Conservation (phyloP, 1,284 basidiomycete genomes). For the Butyriboletus regius region DNA sequence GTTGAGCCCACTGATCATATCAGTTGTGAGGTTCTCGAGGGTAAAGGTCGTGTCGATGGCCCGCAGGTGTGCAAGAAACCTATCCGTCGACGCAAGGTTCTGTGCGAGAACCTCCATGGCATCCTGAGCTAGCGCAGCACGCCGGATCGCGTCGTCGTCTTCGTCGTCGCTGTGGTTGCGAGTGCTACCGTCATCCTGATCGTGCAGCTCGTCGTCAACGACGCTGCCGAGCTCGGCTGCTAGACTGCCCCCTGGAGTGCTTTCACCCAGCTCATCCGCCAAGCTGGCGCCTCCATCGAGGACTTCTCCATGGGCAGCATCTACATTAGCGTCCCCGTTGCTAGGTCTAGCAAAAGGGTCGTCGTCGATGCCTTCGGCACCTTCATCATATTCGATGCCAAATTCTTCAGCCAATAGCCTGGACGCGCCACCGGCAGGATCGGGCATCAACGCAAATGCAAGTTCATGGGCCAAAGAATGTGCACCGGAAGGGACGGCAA, state of each 20-base stretch:
- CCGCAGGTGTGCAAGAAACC: constrained; percentile 64
- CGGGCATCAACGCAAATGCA: constrained; percentile 73
- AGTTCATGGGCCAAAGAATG: constrained; percentile 76
- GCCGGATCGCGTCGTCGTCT: constrained; percentile 26
- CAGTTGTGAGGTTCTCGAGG: constrained; percentile 65
- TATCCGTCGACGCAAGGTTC: constrained; percentile 68
- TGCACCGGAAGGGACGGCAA: constrained; percentile 27
- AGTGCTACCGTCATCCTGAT: constrained; percentile 11
- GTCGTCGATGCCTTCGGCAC: constrained; percentile 66
- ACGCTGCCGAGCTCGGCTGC: constrained; percentile 23
- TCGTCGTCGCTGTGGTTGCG: constrained; percentile 23
- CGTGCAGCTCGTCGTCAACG: constrained; percentile 15
- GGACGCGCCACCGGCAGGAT: constrained; percentile 59
- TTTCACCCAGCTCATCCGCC: constrained; percentile 23
- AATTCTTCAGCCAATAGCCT: constrained; percentile 74
- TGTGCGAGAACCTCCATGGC: constrained; percentile 63
- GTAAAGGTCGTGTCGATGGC: constrained; percentile 53
- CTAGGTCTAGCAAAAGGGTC: constrained; percentile 14
- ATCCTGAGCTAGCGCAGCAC: constrained; percentile 44
- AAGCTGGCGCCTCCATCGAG: constrained; percentile 19
- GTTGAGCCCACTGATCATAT: constrained; percentile 67
- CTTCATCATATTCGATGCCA: constrained; percentile 78
- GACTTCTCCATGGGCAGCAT: constrained; percentile 17
- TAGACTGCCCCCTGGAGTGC: constrained; percentile 22
- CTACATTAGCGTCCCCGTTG: constrained; percentile 8